Evolutionary conservation across 352 stramenopile species (phyloP).

Genomic region (Pythium phragmiticola): DNA sequence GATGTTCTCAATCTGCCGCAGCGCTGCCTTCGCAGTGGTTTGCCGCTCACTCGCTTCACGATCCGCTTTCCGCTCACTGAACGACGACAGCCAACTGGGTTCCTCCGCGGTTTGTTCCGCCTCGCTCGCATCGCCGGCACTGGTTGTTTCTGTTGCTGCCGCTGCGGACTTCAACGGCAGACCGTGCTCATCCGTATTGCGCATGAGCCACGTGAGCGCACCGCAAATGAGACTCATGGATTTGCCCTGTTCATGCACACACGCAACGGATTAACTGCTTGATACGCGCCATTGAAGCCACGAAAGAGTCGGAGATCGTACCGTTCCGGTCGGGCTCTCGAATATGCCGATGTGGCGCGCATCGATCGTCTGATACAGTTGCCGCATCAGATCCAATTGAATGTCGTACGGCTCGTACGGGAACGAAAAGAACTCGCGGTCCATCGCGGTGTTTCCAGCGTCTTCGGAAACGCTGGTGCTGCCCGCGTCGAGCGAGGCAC

Average conservation of each 20-base stretch:
- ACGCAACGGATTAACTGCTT: neutral
- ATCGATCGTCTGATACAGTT: constrained; percentile 85
- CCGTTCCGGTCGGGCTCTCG: constrained; percentile 90
- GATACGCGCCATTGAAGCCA: neutral
- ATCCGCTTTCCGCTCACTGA: constrained; percentile 45
- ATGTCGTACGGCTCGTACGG: constrained; percentile 90
- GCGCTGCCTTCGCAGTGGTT: constrained; percentile 37
- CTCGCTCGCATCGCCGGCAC: constrained; percentile 32
- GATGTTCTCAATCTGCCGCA: constrained; percentile 59
- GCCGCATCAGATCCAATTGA: constrained; percentile 86
- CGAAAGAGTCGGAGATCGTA: constrained; percentile 15
- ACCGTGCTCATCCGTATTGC: constrained; percentile 75
- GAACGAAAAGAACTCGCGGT: constrained; percentile 83
- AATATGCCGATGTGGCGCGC: constrained; percentile 87
- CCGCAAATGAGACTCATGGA: constrained; percentile 92
- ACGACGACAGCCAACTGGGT: constrained; percentile 44
- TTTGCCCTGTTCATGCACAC: constrained; percentile 60
- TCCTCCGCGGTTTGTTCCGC: constrained; percentile 26
- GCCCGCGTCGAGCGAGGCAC: neutral
- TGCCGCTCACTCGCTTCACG: constrained; percentile 48
- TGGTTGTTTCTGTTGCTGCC: neutral
- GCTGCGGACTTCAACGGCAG: constrained; percentile 31
- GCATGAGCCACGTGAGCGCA: constrained; percentile 77
- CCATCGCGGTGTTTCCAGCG: neutral
- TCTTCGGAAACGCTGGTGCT: neutral